Evolutionary conservation across 1,284 basidiomycete species (phyloP), one percentile per base, ranked within the genome.

Genomic region (Termitomyces sp.): DNA sequence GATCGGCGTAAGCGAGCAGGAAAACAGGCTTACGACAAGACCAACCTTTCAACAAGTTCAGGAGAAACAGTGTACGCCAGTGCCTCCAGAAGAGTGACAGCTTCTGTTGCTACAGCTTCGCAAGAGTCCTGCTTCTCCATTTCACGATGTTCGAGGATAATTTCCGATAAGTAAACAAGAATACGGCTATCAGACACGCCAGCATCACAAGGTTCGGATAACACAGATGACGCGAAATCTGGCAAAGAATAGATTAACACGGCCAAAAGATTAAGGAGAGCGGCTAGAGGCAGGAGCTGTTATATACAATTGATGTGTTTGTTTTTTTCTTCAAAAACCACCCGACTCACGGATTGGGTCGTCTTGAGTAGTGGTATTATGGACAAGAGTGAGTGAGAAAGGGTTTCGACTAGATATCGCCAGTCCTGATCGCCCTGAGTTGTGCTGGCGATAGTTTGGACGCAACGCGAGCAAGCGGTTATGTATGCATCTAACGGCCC

Each of bases 251-350:
- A 72, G 19, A 70, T 67, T 28, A 86, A 67, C 21, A 70, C 65
- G 15, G 72, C 67, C 46, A 86, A 62, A 47, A 89, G 67, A 61
- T 80, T 75, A 21, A 88, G 68, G 28, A 86, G 63, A n/a, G 78
- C 73, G 2, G 73, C 68, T 43, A 86, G 56, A 10, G 76, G 72
- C 42, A 63, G 42, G 30, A 78, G 64, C 84, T 86, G 56, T 38
- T 56, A 52, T 52, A 46, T 33, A 43, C 60, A 24, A 59, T 60
- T 19, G 60, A 28, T 28, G 21, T 30, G 43, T 49, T 9, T 53
- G 5, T 28, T 47, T 40, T 34, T 43, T 41, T n/a, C 38, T 46
- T 48, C 30, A 1, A 28, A 19, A 39, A 19, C 3, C 30, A 34
- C 46, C 36, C 46, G 28, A 68, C 80, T 63, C 57, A 83, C 83